phyloP scores from a whole-genome alignment of 495 filamentous ascomycete genomes.

The Aspergillus biplanus region DNA sequence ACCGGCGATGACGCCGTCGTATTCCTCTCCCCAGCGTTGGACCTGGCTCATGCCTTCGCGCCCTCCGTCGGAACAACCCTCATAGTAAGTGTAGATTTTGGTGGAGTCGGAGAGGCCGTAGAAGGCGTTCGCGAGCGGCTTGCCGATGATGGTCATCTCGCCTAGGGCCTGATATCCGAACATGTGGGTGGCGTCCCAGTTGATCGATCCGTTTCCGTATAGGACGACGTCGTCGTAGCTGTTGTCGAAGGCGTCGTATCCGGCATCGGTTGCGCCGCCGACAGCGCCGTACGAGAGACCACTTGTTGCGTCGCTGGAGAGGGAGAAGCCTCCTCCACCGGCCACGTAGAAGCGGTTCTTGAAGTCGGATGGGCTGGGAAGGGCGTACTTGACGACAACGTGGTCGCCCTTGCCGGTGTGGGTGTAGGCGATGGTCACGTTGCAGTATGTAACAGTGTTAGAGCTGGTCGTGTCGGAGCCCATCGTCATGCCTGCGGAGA shows the following conservation, averaged over 20 bases:
- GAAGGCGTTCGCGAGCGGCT: conserved; percentile 38
- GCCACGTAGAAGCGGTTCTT: conserved; percentile 45
- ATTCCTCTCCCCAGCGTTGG: conserved; percentile 54
- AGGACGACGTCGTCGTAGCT: conserved; percentile 42
- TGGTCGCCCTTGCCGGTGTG: conserved; percentile 38
- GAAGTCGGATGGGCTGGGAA: conserved; percentile 38
- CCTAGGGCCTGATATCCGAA: conserved; percentile 49
- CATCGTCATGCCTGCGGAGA: conserved; percentile 19
- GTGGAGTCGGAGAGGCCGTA: conserved; percentile 31
- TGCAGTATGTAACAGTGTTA: conserved; percentile 31
- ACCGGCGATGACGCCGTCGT: conserved; percentile 53
- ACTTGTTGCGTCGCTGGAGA: conserved; percentile 34
- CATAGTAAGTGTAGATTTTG: conserved; percentile 44
- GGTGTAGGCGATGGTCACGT: conserved; percentile 40
- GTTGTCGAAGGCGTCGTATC: conserved; percentile 41
- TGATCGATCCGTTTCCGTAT: conserved; percentile 45
- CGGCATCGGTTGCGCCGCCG: conserved; percentile 40
- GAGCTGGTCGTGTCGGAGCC: conserved; percentile 25
- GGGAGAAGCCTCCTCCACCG: conserved; percentile 39
- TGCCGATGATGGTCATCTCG: conserved; percentile 42
- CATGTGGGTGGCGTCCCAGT: conserved; percentile 49
- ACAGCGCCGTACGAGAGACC: conserved; percentile 46
- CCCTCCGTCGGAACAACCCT: conserved; percentile 44
- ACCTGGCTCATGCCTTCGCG: conserved; percentile 52
- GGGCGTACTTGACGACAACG: conserved; percentile 37